phyloP scores from a whole-genome alignment of 2,329 filamentous ascomycete genomes.

The Cadophora gregata region DNA sequence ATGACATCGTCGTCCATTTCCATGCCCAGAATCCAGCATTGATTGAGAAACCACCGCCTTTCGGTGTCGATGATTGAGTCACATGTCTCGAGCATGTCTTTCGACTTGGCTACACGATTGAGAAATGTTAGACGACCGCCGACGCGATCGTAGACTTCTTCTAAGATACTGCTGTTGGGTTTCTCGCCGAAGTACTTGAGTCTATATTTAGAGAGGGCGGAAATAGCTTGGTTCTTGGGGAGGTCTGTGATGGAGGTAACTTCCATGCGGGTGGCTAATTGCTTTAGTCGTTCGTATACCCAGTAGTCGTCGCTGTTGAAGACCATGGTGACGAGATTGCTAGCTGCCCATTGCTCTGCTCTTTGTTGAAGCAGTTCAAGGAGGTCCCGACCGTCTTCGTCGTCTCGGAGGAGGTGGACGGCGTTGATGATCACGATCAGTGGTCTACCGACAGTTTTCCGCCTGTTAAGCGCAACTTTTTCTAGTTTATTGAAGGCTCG shows the following conservation, averaged over 20 bases:
- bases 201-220: constrained; percentile 81
- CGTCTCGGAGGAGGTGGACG: constrained; percentile 87
- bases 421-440: constrained; percentile 95
- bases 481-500: constrained; percentile 97
- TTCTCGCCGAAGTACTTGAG: constrained; percentile 74
- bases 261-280: constrained; percentile 92
- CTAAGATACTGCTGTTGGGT: constrained; percentile 60
- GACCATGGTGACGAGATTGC: constrained; percentile 87
- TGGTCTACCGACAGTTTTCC: constrained; percentile 65
- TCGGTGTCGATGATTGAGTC: constrained; percentile 73
- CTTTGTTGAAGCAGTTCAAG: constrained; percentile 94
- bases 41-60: constrained; percentile 80
- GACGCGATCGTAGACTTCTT: constrained; percentile 83
- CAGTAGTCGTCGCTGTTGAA: constrained; percentile 99
- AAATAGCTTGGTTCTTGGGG: constrained; percentile 76
- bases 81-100: constrained; percentile 80
- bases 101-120: constrained; percentile 85
- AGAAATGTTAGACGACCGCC: constrained; percentile 89
- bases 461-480: constrained; percentile 82
- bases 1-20: constrained; percentile 97
- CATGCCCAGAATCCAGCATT: constrained; percentile 76
- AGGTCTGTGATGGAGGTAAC: constrained; percentile 87
- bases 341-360: constrained; percentile 94
- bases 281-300: constrained; percentile 95
- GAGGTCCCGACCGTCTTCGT: constrained; percentile 90